Evolutionary conservation across 768 basidiomycete species (phyloP).

Genomic region (Xerocomellus amylosporus): DNA sequence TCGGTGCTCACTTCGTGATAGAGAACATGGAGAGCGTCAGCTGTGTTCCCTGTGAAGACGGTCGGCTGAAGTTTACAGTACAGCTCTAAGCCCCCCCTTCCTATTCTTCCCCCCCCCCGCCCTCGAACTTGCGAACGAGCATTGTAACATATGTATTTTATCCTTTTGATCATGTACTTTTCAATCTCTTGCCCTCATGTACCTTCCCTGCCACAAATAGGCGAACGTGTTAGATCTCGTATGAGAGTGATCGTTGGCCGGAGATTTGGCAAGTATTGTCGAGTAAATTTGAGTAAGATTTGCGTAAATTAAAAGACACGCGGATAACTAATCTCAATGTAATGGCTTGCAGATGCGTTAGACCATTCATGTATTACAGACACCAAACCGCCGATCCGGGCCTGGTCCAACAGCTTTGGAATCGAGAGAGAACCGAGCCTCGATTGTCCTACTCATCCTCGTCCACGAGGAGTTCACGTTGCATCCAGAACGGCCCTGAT

Average conservation of each 20-base stretch:
- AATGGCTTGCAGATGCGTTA: neutral
- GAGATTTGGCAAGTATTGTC: neutral
- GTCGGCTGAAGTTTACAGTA: slow-evolving; percentile 45
- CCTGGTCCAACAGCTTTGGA: neutral
- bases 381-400: neutral
- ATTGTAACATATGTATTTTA: neutral
- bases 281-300: neutral
- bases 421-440: neutral
- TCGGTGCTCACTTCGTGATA: slow-evolving; percentile 55
- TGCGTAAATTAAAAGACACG: neutral
- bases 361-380: neutral
- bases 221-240: neutral
- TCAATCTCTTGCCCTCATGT: neutral
- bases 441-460: slow-evolving; percentile 20
- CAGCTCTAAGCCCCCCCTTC: slow-evolving; percentile 6
- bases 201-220: neutral
- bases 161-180: neutral
- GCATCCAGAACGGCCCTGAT: slow-evolving; percentile 31
- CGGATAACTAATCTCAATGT: neutral
- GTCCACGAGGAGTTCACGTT: slow-evolving; percentile 21
- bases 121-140: neutral
- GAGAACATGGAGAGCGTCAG: slow-evolving; percentile 51
- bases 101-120: too few relatives aligned
- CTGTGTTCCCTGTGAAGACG: slow-evolving; percentile 41
- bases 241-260: neutral